A percentile compares a stretch with the other conserved stretches of the same genome.
Evolutionary conservation across 768 basidiomycete genomes (phyloP).

Genomic region (Pleurotus tuber-regium): DNA sequence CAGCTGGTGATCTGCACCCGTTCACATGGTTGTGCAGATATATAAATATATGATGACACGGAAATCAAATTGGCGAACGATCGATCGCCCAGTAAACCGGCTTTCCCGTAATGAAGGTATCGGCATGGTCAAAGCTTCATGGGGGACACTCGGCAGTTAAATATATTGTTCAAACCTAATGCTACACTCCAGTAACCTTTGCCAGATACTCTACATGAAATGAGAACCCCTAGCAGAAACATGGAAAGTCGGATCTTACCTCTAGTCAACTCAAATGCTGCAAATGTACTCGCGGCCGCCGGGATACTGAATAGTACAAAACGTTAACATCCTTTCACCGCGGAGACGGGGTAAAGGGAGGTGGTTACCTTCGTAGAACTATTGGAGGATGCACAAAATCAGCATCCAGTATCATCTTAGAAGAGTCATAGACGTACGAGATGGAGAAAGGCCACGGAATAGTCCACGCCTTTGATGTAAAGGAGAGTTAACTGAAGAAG

Average conservation of each 20-base stretch:
- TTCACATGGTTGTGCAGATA: too few relatives aligned
- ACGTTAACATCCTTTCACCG: neutral
- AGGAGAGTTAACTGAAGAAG: neutral
- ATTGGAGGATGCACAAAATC: neutral
- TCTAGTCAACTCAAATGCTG: constrained; percentile 82
- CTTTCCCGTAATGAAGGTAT: too few relatives aligned
- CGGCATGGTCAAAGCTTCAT: too few relatives aligned
- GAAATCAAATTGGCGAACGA: too few relatives aligned
- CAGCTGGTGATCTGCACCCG: too few relatives aligned
- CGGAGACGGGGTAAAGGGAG: neutral
- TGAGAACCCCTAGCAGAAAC: neutral
- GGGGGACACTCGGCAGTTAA: too few relatives aligned
- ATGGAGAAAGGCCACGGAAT: constrained; percentile 74
- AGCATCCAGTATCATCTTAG: neutral
- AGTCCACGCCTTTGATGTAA: constrained; percentile 49
- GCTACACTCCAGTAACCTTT: constrained; percentile 32
- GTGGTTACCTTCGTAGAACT: constrained; percentile 7
- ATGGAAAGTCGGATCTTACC: constrained; percentile 34
- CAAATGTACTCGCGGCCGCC: constrained; percentile 88
- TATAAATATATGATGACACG: too few relatives aligned
- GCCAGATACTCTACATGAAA: constrained; percentile 31
- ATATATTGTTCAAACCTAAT: too few relatives aligned
- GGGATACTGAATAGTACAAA: constrained; percentile 82
- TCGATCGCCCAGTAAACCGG: too few relatives aligned
- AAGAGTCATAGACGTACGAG: constrained; percentile 45